Evolutionary conservation across 73 alveolate species (phyloP).

Genomic region (Symbiodinium natans): DNA sequence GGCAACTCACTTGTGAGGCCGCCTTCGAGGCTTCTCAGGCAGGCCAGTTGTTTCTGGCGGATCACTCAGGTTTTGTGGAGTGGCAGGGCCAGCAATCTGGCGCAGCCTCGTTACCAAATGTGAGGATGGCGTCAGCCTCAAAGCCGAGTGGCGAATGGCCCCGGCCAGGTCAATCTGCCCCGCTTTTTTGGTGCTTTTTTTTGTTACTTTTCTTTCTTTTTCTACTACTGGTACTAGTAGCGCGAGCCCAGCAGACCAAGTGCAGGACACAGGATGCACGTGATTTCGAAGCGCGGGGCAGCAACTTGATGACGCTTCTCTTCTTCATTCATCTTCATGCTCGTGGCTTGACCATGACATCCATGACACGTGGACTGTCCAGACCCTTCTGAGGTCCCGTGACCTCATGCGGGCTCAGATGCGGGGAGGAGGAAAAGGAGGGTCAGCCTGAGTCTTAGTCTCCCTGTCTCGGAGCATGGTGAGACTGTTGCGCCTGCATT

Average conservation of each 20-base stretch:
- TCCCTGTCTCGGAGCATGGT: background rate
- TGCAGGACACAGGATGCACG: conserved; percentile 94
- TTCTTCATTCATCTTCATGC: background rate
- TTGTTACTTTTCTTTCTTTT: background rate
- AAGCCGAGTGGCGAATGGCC: conserved; percentile 92
- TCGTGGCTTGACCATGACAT: background rate
- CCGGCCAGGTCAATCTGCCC: conserved; percentile 41
- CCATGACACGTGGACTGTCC: background rate
- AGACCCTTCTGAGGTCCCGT: conserved; percentile 25
- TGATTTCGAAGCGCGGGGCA: conserved; percentile 88
- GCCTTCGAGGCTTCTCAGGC: conserved; percentile 81
- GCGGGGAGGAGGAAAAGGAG: conserved; percentile 54
- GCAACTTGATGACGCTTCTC: conserved; percentile 81
- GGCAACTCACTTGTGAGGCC: conserved; percentile 46
- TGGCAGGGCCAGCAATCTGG: background rate
- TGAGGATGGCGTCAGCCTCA: conserved; percentile 70
- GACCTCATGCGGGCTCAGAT: conserved; percentile 90
- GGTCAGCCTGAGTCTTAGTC: conserved; percentile 26
- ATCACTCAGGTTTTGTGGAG: background rate
- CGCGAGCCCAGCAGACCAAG: background rate
- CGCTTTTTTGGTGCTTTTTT: background rate
- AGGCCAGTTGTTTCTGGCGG: conserved; percentile 75
- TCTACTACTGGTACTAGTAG: too few species aligned
- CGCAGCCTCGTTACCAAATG: background rate
- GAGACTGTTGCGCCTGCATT: background rate